Percentiles rank a stretch among this genome's conserved stretches.
Evolutionary conservation across 78 protist genomes (phyloP).

Genomic region (Cavenderia fasciculata): DNA sequence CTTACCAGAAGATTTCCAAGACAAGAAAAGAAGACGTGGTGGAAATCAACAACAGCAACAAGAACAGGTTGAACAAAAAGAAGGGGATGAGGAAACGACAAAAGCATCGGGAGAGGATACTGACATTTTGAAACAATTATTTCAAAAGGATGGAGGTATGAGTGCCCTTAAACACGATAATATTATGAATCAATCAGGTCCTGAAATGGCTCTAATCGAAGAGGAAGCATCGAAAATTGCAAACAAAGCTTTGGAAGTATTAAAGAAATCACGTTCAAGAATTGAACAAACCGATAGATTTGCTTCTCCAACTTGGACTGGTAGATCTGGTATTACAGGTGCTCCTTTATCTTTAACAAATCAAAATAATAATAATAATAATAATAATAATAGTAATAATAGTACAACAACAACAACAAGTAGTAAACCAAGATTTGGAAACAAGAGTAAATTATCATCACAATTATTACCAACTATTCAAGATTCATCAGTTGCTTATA

Average conservation of each 20-base stretch:
- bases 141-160: constrained; percentile 52
- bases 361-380: neutral
- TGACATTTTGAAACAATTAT: constrained; percentile 42
- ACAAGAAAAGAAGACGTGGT: neutral
- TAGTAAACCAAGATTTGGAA: constrained; percentile 22
- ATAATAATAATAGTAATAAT: neutral
- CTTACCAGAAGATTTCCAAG: constrained; percentile 57
- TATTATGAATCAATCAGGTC: constrained; percentile 62
- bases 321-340: constrained; percentile 56
- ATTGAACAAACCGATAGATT: constrained; percentile 7
- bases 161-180: constrained; percentile 70
- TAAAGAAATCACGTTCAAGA: constrained; percentile 29
- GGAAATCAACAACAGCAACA: neutral
- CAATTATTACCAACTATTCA: constrained; percentile 1
- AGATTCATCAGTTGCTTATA: neutral
- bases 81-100: neutral
- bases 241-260: constrained; percentile 31
- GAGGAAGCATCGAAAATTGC: constrained; percentile 73
- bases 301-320: constrained; percentile 78
- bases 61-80: neutral
- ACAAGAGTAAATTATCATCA: neutral
- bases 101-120: neutral
- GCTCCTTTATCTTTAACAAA: constrained; percentile 7
- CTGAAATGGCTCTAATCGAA: constrained; percentile 4
- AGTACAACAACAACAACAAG: neutral